A percentile compares a stretch with the other conserved stretches of the same genome.
Conservation (phyloP, 495 filamentous ascomycete genomes). For the Penicillium macrosclerotiorum region DNA sequence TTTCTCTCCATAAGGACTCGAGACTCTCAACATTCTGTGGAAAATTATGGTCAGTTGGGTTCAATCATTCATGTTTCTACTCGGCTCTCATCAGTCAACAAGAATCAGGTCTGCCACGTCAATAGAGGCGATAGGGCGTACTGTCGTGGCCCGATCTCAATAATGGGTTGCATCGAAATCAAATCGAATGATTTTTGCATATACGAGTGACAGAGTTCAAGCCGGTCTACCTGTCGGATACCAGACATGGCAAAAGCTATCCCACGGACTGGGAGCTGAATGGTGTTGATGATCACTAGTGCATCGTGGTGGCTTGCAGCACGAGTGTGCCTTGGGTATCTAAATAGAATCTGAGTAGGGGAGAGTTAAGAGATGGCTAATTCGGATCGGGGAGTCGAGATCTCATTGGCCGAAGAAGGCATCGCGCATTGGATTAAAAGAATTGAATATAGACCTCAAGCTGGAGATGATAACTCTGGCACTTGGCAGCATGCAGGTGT, state of each 20-base stretch:
- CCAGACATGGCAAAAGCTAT: constrained; percentile 3
- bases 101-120: constrained; percentile 26
- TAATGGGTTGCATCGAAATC: constrained; percentile 7
- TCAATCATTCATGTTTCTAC: too few relatives aligned
- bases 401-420: too few relatives aligned
- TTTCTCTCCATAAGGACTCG: too few relatives aligned
- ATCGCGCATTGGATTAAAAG: not conserved
- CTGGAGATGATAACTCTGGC: constrained; percentile 12
- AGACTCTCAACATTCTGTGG: too few relatives aligned
- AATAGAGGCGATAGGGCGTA: constrained; percentile 12
- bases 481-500: constrained; percentile 31
- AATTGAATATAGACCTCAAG: constrained; percentile 1
- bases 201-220: not conserved
- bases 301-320: not conserved
- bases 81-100: too few relatives aligned
- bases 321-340: too few relatives aligned
- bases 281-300: not conserved
- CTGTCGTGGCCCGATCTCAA: constrained; percentile 4
- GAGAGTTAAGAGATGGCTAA: too few relatives aligned
- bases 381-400: too few relatives aligned
- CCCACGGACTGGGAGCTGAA: not conserved
- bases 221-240: not conserved
- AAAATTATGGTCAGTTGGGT: too few relatives aligned
- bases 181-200: constrained; percentile 1
- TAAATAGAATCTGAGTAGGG: too few relatives aligned